Base-by-base conservation (phyloP, 495 filamentous ascomycete species). In the Letharia lupina region DNA sequence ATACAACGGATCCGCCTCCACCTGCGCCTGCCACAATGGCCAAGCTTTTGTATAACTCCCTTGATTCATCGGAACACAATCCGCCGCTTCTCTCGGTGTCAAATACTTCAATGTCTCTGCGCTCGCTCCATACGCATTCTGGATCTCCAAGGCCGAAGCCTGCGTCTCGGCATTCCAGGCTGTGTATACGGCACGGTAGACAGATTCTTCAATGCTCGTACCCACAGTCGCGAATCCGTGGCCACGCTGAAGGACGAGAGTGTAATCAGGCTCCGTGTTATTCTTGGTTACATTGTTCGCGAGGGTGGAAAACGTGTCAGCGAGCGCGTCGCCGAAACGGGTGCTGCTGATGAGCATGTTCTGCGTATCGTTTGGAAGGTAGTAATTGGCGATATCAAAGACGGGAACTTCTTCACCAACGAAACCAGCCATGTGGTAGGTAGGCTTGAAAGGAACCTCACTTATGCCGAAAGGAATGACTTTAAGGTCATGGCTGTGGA, bases 201-300 rank as follows among this genome's bases (percentile, higher is more conserved):
- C 78, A 9, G 70, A 76, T 45, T 72, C 57, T 66, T 82, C 73
- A 50, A 84, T 76, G 57, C 60, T 75, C 0, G 68, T 68, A 0
- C 73, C 80, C 10, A 77, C 69, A 0, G 73, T 70, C 0, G 79
- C 78, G 66, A 82, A 82, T 13, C 82, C 82, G 60, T 83, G 82
- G 16, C 76, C 76, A 4, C 72, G 69, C 80, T 83, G 82, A 23
- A 83, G 69, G 8, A 80, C 75, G 3, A 83, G 76, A 1, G 68
- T 61, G 67, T 78, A 47, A 48, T 62, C 61, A 3, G 61, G 61
- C n/a, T n/a, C 11, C 18, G 37, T 64, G 62, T 40, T 56, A n/a
- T 35, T 48, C 41, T 64, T 37, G 5, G 23, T 23, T 42, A 35
- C 23, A 8, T 61, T 42, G n/a, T 44, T 16, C 28, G 28, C 20